phyloP scores from a whole-genome alignment of 768 basidiomycete genomes.

The Pleurotus tuber-regium region DNA sequence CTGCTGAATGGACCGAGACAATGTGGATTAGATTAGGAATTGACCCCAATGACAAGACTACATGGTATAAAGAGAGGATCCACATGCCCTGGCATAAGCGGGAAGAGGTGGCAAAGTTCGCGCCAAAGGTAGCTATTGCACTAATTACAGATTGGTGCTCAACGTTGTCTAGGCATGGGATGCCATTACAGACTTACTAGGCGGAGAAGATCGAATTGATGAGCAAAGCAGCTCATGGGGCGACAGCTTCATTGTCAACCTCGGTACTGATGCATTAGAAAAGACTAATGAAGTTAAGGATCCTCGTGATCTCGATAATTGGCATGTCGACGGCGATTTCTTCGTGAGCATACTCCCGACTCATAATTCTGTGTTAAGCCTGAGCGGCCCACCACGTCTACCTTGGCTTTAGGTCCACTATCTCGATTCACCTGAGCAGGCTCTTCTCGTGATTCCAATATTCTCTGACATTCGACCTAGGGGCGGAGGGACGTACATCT shows the following conservation, averaged over 20 bases:
- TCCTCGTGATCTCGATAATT: constrained; percentile 52
- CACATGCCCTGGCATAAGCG: constrained; percentile 56
- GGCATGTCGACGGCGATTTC: constrained; percentile 65
- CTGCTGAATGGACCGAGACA: constrained; percentile 46
- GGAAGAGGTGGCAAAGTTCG: constrained; percentile 44
- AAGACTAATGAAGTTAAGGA: constrained; percentile 24
- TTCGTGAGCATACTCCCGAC: constrained; percentile 37
- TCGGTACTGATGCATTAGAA: constrained; percentile 46
- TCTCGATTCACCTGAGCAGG: constrained; percentile 67
- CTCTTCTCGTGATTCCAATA: constrained; percentile 58
- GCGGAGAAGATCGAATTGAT: constrained; percentile 57
- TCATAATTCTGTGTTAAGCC: background rate
- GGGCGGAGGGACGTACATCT: constrained; percentile 61
- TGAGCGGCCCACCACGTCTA: background rate
- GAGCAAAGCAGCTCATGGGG: constrained; percentile 47
- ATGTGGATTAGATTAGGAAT: constrained; percentile 52
- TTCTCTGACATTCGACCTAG: constrained; percentile 52
- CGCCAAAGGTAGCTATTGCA: constrained; percentile 50
- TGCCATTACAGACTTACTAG: constrained; percentile 59
- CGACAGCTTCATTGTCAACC: constrained; percentile 62
- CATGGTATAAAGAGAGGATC: constrained; percentile 50
- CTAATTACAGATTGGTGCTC: too few species aligned
- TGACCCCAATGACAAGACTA: constrained; percentile 51
- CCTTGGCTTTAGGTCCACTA: constrained; percentile 42
- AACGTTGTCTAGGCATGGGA: constrained; percentile 45